Conservation (phyloP, 2,329 filamentous ascomycete genomes). For the Apiospora rasikravindrae region DNA sequence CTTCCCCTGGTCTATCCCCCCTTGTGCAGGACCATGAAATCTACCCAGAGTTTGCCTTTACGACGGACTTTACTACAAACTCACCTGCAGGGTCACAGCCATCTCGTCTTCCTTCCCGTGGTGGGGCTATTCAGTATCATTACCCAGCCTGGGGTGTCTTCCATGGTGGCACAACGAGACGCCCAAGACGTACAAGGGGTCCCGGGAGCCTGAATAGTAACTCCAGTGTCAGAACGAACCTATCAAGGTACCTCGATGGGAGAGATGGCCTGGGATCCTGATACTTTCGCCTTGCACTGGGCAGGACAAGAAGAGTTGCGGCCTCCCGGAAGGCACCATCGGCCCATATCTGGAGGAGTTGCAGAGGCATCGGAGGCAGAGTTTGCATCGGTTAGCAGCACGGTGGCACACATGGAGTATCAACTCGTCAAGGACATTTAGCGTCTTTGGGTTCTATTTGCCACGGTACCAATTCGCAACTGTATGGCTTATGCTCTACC, state of each 20-base stretch:
- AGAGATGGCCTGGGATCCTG: background rate
- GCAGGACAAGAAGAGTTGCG: background rate
- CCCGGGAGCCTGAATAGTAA: too few species aligned
- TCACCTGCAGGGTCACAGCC: background rate
- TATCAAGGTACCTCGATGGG: background rate
- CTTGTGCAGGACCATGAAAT: background rate
- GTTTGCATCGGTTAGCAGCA: background rate
- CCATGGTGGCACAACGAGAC: background rate
- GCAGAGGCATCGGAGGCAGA: background rate
- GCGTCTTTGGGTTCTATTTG: background rate
- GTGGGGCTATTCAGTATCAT: too few species aligned
- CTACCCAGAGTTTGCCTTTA: background rate
- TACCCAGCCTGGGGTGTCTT: background rate
- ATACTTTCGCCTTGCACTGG: background rate
- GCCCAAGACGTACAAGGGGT: background rate
- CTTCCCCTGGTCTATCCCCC: background rate
- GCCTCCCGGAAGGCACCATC: background rate
- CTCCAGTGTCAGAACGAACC: too few species aligned
- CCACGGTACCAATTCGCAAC: background rate
- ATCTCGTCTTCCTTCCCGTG: background rate
- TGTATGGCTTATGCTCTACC: background rate
- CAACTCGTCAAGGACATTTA: background rate
- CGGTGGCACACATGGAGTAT: background rate
- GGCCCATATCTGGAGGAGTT: background rate
- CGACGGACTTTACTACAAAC: background rate